A percentile compares a stretch with the other conserved stretches of the same genome.
Evolutionary conservation across 2,329 filamentous ascomycete species (phyloP).

Genomic region (Pseudogymnoascus sp.): DNA sequence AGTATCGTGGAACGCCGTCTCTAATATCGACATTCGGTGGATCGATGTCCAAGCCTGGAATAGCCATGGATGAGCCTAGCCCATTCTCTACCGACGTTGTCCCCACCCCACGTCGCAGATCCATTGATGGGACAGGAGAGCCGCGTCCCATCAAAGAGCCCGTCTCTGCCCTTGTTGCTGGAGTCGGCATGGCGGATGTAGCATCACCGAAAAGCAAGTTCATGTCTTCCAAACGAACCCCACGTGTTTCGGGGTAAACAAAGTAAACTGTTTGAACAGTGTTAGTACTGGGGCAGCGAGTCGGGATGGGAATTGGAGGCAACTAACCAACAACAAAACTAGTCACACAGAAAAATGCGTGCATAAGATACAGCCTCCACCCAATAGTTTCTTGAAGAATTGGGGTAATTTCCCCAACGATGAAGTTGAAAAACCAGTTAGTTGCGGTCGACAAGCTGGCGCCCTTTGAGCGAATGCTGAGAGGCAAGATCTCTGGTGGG

Average conservation of each 20-base stretch:
- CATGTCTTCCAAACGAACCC: conserved; percentile 95
- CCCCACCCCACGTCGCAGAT: conserved; percentile 50
- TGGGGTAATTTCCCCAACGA: conserved; percentile 91
- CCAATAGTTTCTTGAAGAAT: conserved; percentile 85
- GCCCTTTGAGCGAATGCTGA: conserved; percentile 95
- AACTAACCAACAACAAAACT: conserved; percentile 92
- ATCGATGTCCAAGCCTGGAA: conserved; percentile 76
- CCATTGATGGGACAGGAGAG: conserved; percentile 74
- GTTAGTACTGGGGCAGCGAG: not conserved
- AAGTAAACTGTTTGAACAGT: conserved; percentile 68
- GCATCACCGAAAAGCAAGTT: conserved; percentile 89
- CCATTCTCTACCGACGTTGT: conserved; percentile 21
- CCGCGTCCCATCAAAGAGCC: conserved; percentile 72
- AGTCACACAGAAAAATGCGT: conserved; percentile 92
- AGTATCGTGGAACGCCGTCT: conserved; percentile 41
- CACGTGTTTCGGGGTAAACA: conserved; percentile 93
- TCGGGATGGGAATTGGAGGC: not conserved
- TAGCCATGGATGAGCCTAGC: conserved; percentile 56
- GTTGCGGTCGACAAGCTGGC: conserved; percentile 92
- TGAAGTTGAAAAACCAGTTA: conserved; percentile 98
- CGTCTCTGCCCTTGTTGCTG: conserved; percentile 67
- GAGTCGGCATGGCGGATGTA: conserved; percentile 74
- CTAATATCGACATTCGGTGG: conserved; percentile 56
- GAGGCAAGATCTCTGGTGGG: conserved; percentile 93
- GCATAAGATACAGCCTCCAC: conserved; percentile 89